Conservation (phyloP, 1,139 yeast species). For the Nadsonia commutata region DNA sequence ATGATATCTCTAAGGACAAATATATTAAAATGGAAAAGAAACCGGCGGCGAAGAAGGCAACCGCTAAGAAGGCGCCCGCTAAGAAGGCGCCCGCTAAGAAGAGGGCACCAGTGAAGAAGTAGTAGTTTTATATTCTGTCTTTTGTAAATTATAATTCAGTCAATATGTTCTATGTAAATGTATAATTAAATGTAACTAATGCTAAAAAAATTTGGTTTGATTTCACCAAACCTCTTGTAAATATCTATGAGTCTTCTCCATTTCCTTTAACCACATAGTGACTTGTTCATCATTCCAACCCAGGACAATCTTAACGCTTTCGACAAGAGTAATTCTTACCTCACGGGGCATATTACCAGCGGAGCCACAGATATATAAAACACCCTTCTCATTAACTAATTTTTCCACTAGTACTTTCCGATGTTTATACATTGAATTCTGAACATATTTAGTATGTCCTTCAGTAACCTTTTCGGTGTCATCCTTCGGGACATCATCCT, state of each 20-base stretch:
- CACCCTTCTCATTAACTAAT: slow-evolving; percentile 40
- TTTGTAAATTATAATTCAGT: no score
- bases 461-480: no score
- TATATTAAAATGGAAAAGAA: slow-evolving; percentile 34
- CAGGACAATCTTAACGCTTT: slow-evolving; percentile 33
- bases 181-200: no score
- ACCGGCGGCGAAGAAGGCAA: slow-evolving; percentile 11
- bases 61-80: slow-evolving; percentile 13
- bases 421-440: slow-evolving; percentile 45
- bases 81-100: slow-evolving; percentile 3
- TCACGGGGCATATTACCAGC: slow-evolving; percentile 93
- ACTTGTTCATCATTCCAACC: slow-evolving; percentile 34
- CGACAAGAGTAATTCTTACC: slow-evolving; percentile 62
- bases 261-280: slow-evolving; percentile 32
- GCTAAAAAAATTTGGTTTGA: no score
- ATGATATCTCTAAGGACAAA: slow-evolving; percentile 39
- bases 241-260: slow-evolving; percentile 60
- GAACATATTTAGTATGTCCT: slow-evolving; percentile 46
- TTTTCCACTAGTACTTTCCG: slow-evolving; percentile 35
- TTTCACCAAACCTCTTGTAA: slow-evolving; percentile 82
- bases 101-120: slow-evolving; percentile 2
- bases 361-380: slow-evolving; percentile 75
- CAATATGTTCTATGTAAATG: no score
- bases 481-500: no score
- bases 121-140: neutral